Conservation (phyloP, 345 rosid genomes). For the Syzygium grande region DNA sequence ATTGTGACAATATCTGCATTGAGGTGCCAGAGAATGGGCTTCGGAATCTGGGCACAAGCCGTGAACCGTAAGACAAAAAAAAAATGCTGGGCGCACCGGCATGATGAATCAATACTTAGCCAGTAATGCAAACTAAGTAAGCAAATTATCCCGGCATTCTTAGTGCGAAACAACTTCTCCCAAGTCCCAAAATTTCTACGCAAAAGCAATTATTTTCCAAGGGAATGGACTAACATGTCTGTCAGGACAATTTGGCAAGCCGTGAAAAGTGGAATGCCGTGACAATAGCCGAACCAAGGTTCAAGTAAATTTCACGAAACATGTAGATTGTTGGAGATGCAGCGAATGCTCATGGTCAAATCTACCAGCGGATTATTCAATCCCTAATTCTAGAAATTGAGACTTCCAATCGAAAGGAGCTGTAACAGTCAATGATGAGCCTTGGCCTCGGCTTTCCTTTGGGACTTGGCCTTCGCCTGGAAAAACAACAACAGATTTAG, state of each 20-base stretch:
- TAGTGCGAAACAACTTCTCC: neutral
- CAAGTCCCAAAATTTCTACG: neutral
- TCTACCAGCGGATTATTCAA: neutral
- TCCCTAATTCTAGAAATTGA: conserved; percentile 3
- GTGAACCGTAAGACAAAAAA: neutral
- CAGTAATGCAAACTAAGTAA: neutral
- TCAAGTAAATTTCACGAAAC: neutral
- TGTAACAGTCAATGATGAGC: conserved; percentile 31
- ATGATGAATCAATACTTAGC: neutral
- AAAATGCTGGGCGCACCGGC: neutral
- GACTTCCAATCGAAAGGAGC: conserved; percentile 4
- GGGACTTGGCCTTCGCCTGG: conserved; percentile 42
- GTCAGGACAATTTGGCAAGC: neutral
- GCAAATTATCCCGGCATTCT: neutral
- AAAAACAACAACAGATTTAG: neutral
- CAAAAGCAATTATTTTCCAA: neutral
- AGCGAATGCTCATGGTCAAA: neutral
- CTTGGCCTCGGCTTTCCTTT: conserved; percentile 30
- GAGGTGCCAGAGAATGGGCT: neutral
- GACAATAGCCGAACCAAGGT: neutral
- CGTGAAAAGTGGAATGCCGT: neutral
- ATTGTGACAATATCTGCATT: neutral
- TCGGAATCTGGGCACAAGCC: neutral
- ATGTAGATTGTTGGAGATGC: neutral
- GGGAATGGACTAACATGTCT: neutral